Base-by-base conservation (phyloP, 163 green algal species). In the Picocystis sp. region DNA sequence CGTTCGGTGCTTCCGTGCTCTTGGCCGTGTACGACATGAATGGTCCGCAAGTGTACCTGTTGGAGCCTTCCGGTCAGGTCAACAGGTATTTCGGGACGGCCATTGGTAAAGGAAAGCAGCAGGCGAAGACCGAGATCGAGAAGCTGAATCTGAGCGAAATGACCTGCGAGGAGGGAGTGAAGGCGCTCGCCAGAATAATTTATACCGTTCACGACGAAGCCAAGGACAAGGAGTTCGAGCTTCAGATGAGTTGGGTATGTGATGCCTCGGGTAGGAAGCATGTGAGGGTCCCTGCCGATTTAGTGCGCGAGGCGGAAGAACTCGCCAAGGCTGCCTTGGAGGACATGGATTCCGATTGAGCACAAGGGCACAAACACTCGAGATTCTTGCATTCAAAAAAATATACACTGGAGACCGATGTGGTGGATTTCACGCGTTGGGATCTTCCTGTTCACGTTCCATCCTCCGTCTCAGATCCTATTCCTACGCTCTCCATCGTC, bases 121-220 rank as follows among this genome's bases (percentile, higher is more conserved):
- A 66, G 1, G 91, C 89, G 25, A 93, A 94, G 69, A 99, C 88
- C 47, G 89, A 97, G 74, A 88, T 99, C 52, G 91, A 99, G 70
- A 86, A 88, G 70, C 78, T 98, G 24, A 88, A 96, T 61, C 79
- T 96, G 17, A 57, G 48, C 14, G 75, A 94, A 56, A 77, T 98
- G 67, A 93, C 60, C 15, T 90, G 78, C 58, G 63, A 72, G 19
- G 75, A 97, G 58, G 90, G 71, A 3, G 77, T 98, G 19, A 67
- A 75, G 25, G 85, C 87, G 62, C 73, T 89, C 13, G 89, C 84
- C 22, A 93, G 93, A 59, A 94, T 97, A 72, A 62, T 76, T 14
- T 65, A 69, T 25, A 45, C 79, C 51, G 79, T 92, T 33, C 89
- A 93, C 56, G 89, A 98, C 57, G 89, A 96, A 43, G 45, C 60